Base-by-base conservation (phyloP, 805 yeast genomes). In the Tetrapisispora pingtungensis region DNA sequence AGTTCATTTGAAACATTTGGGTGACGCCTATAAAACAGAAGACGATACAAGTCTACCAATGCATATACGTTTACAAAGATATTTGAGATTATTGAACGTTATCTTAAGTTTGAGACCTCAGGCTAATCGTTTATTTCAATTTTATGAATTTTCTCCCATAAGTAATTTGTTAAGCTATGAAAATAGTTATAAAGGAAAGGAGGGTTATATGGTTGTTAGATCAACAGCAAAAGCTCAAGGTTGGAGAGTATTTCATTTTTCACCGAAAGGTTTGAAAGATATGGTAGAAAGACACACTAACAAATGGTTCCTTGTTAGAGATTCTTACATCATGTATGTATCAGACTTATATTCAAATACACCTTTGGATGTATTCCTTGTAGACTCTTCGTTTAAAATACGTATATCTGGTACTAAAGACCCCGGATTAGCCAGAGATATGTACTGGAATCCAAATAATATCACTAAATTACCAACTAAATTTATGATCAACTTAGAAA, bases 231-330 rank as follows among this genome's bases (percentile, higher is more conserved):
- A 78, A 49, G 73, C 88, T 0, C 95, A 87, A 59, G 97, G 98
- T 2, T 93, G 98, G 97, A 72, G 95, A 53, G 96, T 90, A 6
- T 84, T 93, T 3, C 97, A 90, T 58, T 77, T 87, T 63, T 78
- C 76, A 49, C 78, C 85, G 7, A 75, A 78, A 49, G 97, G 86
- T 55, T 68, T 87, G 54, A 75, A 77, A 52, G 88, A 85, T 32
- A 87, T 93, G 96, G 83, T 90, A 42, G 80, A 77, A 50, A 78
- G 99, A 63, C 90, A 94, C 52, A 81, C 94, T 0, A 81, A 80
- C 34, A 93, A 93, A 62, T 93, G 99, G 99, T 79, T 87, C 49
- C 66, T 93, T 45, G 77, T 93, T 2, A 74, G 97, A 46, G 82
- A 80, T 57, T 82, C 95, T 1, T 93, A 86, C 56, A 71, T 93